Conservation (phyloP, 208 protist genomes). For the Lotmaria passim region DNA sequence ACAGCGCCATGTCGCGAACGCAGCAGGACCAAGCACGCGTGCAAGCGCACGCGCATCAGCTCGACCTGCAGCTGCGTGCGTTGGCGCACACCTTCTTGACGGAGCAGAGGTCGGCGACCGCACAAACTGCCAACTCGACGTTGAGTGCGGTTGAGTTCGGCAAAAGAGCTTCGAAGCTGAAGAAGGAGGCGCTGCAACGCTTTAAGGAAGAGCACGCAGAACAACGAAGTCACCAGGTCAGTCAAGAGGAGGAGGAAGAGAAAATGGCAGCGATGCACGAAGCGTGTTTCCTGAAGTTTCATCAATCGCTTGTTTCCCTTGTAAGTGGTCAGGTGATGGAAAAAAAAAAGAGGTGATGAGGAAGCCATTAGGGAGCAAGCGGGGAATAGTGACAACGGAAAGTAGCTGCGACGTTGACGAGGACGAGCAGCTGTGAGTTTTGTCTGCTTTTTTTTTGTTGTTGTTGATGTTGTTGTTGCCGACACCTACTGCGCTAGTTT, state of each 20-base stretch:
- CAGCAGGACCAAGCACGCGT: not conserved
- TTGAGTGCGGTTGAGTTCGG: not conserved
- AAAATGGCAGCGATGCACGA: slow-evolving; percentile 10
- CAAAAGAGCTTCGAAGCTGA: slow-evolving; percentile 3
- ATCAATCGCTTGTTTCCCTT: slow-evolving; percentile 1
- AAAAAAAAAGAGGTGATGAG: not conserved
- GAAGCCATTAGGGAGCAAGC: too few species aligned
- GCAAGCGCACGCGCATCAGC: slow-evolving; percentile 12
- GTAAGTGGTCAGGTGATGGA: too few species aligned
- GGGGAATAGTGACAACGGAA: too few species aligned
- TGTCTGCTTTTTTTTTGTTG: not conserved
- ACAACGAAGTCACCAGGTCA: too few species aligned
- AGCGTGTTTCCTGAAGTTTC: slow-evolving; percentile 8
- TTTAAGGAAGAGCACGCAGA: slow-evolving; percentile 27
- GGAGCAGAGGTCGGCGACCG: not conserved
- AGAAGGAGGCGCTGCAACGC: slow-evolving; percentile 13
- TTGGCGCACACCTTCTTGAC: slow-evolving; percentile 39
- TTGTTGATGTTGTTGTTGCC: too few species aligned
- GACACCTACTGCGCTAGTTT: not conserved
- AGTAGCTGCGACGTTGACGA: too few species aligned
- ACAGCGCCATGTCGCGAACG: not conserved
- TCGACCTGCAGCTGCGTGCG: slow-evolving; percentile 62
- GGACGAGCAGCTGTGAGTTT: too few species aligned
- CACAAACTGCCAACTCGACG: not conserved
- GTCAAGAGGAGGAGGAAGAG: not conserved